Conservation (phyloP, 331 rosid species). For the Erythrophleum ivorense region DNA sequence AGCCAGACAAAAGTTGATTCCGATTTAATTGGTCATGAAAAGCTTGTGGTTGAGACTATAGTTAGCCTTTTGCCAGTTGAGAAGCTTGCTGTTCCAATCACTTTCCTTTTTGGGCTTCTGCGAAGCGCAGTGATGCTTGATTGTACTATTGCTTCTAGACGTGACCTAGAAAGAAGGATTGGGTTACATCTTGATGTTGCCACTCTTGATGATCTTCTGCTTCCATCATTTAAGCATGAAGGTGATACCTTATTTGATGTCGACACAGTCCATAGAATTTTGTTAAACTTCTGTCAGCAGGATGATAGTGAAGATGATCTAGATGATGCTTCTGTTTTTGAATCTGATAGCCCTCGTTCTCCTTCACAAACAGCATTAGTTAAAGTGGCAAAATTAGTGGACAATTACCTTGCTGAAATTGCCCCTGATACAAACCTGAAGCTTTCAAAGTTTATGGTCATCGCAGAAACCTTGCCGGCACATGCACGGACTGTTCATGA, state of each 20-base stretch:
- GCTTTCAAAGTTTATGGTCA: constrained; percentile 82
- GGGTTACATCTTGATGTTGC: constrained; percentile 92
- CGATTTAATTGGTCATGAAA: constrained; percentile 64
- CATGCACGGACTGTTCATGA: constrained; percentile 92
- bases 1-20: constrained; percentile 73
- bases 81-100: constrained; percentile 83
- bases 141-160: constrained; percentile 74
- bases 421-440: constrained; percentile 97
- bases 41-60: constrained; percentile 83
- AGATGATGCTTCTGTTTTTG: constrained; percentile 83
- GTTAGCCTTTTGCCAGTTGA: constrained; percentile 89
- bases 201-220: constrained; percentile 91
- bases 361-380: constrained; percentile 84
- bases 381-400: constrained; percentile 86
- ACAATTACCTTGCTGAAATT: constrained; percentile 94
- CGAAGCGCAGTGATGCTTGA: constrained; percentile 92
- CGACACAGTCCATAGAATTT: constrained; percentile 93
- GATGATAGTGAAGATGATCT: constrained; percentile 94
- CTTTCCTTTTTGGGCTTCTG: constrained; percentile 86
- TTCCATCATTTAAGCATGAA: constrained; percentile 86
- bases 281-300: constrained; percentile 88
- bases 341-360: constrained; percentile 83
- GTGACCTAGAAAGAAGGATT: constrained; percentile 91
- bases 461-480: constrained; percentile 84
- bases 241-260: constrained; percentile 96